Evolutionary conservation across 2,329 filamentous ascomycete genomes (phyloP), one percentile per base, ranked within the genome.

Genomic region (Purpureocillium lavendulum): DNA sequence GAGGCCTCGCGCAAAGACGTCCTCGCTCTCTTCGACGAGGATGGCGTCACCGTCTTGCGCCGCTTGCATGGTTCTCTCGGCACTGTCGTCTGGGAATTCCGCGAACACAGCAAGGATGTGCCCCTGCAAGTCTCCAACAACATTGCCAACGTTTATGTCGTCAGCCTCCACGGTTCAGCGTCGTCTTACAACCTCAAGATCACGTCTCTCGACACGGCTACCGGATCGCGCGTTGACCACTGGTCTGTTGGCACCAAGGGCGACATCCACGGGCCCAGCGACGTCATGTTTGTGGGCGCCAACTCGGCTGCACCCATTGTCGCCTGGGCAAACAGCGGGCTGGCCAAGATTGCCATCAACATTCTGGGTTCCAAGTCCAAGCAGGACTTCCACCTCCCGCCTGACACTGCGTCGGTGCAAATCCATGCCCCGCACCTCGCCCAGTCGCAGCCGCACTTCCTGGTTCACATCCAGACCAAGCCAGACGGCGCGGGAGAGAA

Each of bases 131-230:
- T 82, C 73, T 67, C 87, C 71, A 66, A 80, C 67, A 65, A 89
- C 70, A 56, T 76, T 59, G 52, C 82, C 67, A 62, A 78, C 71
- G 70, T 92, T 43, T 92, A 86, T 59, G 80, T 89, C 48, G 74
- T 94, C 49, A 79, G 84, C 37, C 68, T 94, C 29, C 84, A 89
- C 67, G 67, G 82, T 54, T 57, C 73, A 61, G 65, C 81, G 26
- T 77, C 79, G 33, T 81, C 84, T 2, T 82, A 85, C 53, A 87
- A 80, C 62, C 70, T 95, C 49, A 87, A 82, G 58, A 77, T 95
- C 40, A 77, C 80, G 1, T 74, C 77, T 0, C 61, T 95, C 49
- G 86, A 94, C 57, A 75, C 77, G 7, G 61, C 80, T 11, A 87
- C 79, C 2, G 90, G 90, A 38, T 75, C 73, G 53, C 81, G 83